Evolutionary conservation across 805 yeast species (phyloP).

Genomic region (Metschnikowia reukaufii): DNA sequence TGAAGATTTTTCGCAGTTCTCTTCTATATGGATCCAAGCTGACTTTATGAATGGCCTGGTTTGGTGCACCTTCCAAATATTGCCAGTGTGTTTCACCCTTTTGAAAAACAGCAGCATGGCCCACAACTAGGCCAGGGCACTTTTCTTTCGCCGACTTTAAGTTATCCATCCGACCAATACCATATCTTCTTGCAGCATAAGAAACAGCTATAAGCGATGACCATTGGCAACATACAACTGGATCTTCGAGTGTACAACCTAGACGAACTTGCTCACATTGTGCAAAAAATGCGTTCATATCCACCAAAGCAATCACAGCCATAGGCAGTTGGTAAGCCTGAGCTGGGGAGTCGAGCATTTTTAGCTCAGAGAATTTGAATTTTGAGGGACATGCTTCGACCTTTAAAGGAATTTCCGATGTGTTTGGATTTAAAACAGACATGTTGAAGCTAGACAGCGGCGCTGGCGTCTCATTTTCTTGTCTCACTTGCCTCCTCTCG

Average conservation of each 20-base stretch:
- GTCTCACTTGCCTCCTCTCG: background rate
- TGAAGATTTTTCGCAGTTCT: conserved; percentile 77
- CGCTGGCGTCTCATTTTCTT: background rate
- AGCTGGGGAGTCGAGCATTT: conserved; percentile 44
- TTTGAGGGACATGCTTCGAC: conserved; percentile 9
- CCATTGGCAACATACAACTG: conserved; percentile 97
- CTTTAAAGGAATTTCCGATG: background rate
- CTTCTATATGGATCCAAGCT: conserved; percentile 88
- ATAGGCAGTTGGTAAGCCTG: conserved; percentile 64
- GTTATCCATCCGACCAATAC: conserved; percentile 76
- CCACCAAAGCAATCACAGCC: conserved; percentile 80
- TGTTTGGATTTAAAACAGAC: conserved; percentile 8
- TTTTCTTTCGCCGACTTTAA: conserved; percentile 65
- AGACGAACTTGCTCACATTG: conserved; percentile 85
- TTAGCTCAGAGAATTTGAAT: conserved; percentile 36
- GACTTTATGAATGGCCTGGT: conserved; percentile 71
- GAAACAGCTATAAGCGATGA: conserved; percentile 82
- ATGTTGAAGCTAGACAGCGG: background rate
- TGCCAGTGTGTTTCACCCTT: conserved; percentile 86
- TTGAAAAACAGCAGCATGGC: conserved; percentile 92
- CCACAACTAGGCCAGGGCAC: conserved; percentile 74
- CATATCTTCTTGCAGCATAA: conserved; percentile 84
- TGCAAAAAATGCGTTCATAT: conserved; percentile 93
- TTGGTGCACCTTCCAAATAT: conserved; percentile 60
- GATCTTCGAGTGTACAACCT: conserved; percentile 63